Percentiles rank a stretch among this genome's conserved stretches.
Conservation (phyloP, 2,329 filamentous ascomycete genomes). For the Aspergillus awamori region DNA sequence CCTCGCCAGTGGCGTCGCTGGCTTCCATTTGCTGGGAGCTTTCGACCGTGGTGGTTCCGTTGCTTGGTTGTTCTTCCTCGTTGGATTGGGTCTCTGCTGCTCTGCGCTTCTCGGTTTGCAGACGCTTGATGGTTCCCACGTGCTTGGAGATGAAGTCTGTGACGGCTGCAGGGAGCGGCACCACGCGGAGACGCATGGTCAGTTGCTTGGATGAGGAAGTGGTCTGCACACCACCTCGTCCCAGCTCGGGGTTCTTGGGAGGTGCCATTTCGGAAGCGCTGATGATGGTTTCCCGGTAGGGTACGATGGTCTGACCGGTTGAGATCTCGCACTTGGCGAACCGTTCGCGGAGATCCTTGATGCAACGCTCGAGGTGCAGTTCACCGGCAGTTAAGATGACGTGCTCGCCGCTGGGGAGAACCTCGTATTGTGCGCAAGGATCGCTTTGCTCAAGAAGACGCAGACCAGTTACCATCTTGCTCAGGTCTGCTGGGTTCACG, state of each 20-base stretch:
- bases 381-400: slow-evolving; percentile 93
- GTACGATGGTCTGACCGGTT: slow-evolving; percentile 89
- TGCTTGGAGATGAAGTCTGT: slow-evolving; percentile 87
- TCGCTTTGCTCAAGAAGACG: slow-evolving; percentile 90
- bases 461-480: slow-evolving; percentile 91
- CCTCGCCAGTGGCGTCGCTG: slow-evolving; percentile 55
- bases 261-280: slow-evolving; percentile 88
- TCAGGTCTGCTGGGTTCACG: slow-evolving; percentile 81
- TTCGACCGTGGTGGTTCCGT: slow-evolving; percentile 40
- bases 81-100: slow-evolving; percentile 47
- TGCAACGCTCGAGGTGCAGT: slow-evolving; percentile 86
- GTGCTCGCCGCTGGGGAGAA: slow-evolving; percentile 89
- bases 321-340: slow-evolving; percentile 96
- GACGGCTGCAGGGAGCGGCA: slow-evolving; percentile 75
- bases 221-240: slow-evolving; percentile 75
- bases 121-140: slow-evolving; percentile 71
- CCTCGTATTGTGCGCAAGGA: slow-evolving; percentile 93
- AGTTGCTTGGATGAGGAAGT: slow-evolving; percentile 85
- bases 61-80: slow-evolving; percentile 32
- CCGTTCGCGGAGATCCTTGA: slow-evolving; percentile 89
- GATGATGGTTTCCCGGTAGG: slow-evolving; percentile 91
- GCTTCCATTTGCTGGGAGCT: slow-evolving; percentile 45
- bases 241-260: slow-evolving; percentile 80
- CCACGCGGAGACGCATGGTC: slow-evolving; percentile 72
- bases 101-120: slow-evolving; percentile 72